These are phyloP conservation scores for Aspergillus caelatus DNA, from an alignment of 2,329 filamentous ascomycete genomes.

Conservation along the genomic window DNA sequence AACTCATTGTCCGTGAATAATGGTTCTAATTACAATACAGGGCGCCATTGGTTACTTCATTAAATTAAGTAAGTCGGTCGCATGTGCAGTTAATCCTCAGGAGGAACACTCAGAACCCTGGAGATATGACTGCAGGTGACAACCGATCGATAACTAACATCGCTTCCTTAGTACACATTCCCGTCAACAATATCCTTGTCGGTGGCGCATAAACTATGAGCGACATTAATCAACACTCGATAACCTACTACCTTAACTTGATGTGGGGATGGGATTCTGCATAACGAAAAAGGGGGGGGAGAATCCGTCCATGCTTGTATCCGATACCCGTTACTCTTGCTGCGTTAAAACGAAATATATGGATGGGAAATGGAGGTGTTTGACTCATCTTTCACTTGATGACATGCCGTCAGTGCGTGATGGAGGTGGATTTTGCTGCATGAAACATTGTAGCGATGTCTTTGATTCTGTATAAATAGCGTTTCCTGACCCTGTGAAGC, in stretches of 20 bases:
- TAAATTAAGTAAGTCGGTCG: conserved; percentile 56
- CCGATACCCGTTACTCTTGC: conserved; percentile 7
- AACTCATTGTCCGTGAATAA: background rate
- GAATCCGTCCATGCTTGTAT: conserved; percentile 2
- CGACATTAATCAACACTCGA: background rate
- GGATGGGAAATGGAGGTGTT: background rate
- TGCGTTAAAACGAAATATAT: conserved; percentile 2
- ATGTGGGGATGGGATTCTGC: background rate
- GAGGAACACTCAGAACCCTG: background rate
- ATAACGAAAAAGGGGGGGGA: background rate
- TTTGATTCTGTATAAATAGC: conserved; percentile 16
- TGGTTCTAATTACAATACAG: background rate
- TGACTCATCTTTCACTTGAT: background rate
- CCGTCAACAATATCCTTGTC: conserved; percentile 55
- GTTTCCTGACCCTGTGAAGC: background rate
- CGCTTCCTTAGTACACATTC: conserved; percentile 48
- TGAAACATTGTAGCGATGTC: conserved; percentile 4
- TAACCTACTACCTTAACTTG: background rate
- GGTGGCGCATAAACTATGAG: conserved; percentile 43
- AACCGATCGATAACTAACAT: conserved; percentile 17
- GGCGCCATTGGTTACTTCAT: conserved; percentile 60
- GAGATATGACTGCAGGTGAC: background rate
- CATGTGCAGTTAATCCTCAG: background rate
- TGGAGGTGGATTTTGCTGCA: background rate
- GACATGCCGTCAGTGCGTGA: background rate